Evolutionary conservation across 768 basidiomycete species (phyloP).

Genomic region (Gymnopilus junonius): DNA sequence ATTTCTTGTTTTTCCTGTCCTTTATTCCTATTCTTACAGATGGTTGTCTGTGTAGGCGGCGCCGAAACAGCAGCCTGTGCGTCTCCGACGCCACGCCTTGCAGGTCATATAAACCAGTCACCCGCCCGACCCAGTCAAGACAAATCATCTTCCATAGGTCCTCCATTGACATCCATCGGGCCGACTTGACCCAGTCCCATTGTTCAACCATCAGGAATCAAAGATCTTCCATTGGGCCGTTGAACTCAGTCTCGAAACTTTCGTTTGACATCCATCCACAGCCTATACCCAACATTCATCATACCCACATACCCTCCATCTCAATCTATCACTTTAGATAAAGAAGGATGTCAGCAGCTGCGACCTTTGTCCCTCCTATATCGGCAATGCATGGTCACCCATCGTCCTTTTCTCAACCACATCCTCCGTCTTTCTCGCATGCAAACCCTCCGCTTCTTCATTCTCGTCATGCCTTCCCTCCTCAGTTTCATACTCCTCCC

Average conservation of each 20-base stretch:
- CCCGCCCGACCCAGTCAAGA: background rate
- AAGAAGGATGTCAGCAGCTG: background rate
- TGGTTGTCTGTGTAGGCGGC: too few species aligned
- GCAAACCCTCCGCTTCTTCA: background rate
- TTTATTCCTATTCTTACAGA: too few species aligned
- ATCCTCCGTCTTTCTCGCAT: background rate
- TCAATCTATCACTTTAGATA: background rate
- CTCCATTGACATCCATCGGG: too few species aligned
- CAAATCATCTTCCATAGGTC: background rate
- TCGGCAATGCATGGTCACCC: background rate
- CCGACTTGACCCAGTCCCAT: too few species aligned
- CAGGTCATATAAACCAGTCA: too few species aligned
- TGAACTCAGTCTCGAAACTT: background rate
- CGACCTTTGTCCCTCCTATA: background rate
- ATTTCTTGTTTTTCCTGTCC: too few species aligned
- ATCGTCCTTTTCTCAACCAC: background rate
- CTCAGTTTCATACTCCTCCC: background rate
- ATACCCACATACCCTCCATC: background rate
- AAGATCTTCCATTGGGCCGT: too few species aligned
- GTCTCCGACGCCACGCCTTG: too few species aligned
- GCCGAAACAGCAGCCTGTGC: too few species aligned
- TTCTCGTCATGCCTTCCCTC: background rate
- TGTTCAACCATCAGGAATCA: too few species aligned
- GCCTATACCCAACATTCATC: background rate
- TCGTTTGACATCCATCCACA: background rate